phyloP scores from a whole-genome alignment of 805 yeast species.

The Saccharomyces mikatae region DNA sequence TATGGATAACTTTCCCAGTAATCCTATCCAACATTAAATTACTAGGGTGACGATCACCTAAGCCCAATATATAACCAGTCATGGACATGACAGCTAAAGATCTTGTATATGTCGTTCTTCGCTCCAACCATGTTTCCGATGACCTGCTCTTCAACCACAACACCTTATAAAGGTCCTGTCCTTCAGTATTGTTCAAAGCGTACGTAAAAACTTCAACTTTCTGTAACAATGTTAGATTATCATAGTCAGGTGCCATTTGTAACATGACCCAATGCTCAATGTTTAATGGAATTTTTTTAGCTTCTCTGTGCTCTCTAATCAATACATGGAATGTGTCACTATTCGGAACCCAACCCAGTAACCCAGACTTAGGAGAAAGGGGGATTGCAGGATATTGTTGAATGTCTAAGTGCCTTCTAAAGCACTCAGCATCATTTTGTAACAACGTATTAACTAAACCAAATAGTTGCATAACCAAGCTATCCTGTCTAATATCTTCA shows the following conservation, averaged over 20 bases:
- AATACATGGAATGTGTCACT: slow-evolving; percentile 93
- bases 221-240: slow-evolving; percentile 76
- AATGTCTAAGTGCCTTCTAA: slow-evolving; percentile 88
- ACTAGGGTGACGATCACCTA: slow-evolving; percentile 97
- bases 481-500: slow-evolving; percentile 96
- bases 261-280: slow-evolving; percentile 93
- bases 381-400: slow-evolving; percentile 93
- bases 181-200: slow-evolving; percentile 89
- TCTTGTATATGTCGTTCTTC: slow-evolving; percentile 92
- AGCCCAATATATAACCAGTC: slow-evolving; percentile 94
- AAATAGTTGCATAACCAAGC: slow-evolving; percentile 93
- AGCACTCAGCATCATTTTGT: slow-evolving; percentile 87
- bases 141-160: slow-evolving; percentile 94
- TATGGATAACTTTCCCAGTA: slow-evolving; percentile 93
- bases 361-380: slow-evolving; percentile 91
- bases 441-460: slow-evolving; percentile 89
- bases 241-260: slow-evolving; percentile 96
- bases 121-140: slow-evolving; percentile 95
- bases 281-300: slow-evolving; percentile 78
- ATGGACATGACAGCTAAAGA: slow-evolving; percentile 97
- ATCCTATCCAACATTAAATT: slow-evolving; percentile 89
- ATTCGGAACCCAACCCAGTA: slow-evolving; percentile 95
- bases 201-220: slow-evolving; percentile 95
- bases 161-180: slow-evolving; percentile 92
- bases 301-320: slow-evolving; percentile 86